Evolutionary conservation across 2,329 filamentous ascomycete species (phyloP), one percentile per base, ranked within the genome.

Genomic region (Zarea fungicola): DNA sequence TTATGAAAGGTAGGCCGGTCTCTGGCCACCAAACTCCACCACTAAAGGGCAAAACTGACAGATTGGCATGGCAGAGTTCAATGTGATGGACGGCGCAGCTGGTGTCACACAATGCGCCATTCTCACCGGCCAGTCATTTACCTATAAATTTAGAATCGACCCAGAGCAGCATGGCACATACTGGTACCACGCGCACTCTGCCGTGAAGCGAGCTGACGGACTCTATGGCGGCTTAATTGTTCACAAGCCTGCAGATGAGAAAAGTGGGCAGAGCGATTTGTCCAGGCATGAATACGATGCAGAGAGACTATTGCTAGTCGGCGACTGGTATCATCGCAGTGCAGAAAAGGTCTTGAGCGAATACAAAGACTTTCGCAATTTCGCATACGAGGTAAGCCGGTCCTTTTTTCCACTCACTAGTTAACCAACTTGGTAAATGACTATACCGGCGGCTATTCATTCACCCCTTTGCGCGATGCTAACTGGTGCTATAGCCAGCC

Each of bases 51-150:
- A n/a, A n/a, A n/a, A 25, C 16, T 11, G 26, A 40, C 28, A 28
- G 22, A 42, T 14, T 5, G 14, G n/a, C 13, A 4, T 11, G 7
- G 22, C 21, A 52, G 51, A 26, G 14, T 40, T 32, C 31, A 53
- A 53, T 26, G 51, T 50, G 53, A 84, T 85, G 79, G 84, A 88
- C 56, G 84, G 84, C 2, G 75, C 82, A 1, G 65, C 73, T 0
- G 77, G 76, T 36, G 75, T 85, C 4, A 79, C 75, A 1, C 84
- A 84, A 56, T 83, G 79, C 54, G 68, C 69, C 1, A 78, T 86
- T n/a, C 70, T 75, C 2, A 74, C 81, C 0, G 81, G 79, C 0
- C 62, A 53, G 28, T 76, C 69, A 0, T 69, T 80, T 32, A 74
- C 65, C 1, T 78, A 77, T 52, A 45, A 23, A 9, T 50, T 50